Evolutionary conservation across 2,329 filamentous ascomycete genomes (phyloP).

Genomic region (Colletotrichum phormii): DNA sequence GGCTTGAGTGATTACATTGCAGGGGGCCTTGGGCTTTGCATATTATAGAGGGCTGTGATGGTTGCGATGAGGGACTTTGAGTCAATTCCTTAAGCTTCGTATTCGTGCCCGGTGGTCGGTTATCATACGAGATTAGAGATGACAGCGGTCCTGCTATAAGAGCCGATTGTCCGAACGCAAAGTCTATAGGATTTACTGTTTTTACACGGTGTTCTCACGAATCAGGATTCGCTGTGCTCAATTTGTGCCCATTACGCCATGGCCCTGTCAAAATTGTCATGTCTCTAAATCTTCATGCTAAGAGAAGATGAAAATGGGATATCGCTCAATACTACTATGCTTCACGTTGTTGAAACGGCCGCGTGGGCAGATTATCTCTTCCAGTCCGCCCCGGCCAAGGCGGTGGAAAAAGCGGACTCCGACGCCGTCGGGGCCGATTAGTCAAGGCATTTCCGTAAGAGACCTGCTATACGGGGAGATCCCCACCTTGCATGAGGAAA

Average conservation of each 20-base stretch:
- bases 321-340: neutral
- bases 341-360: neutral
- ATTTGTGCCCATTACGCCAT: neutral
- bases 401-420: neutral
- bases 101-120: neutral
- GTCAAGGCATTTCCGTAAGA: neutral
- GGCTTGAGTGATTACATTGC: neutral
- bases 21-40: neutral
- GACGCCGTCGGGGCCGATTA: neutral
- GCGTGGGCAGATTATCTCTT: neutral
- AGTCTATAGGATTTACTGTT: neutral
- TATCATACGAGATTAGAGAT: neutral
- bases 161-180: neutral
- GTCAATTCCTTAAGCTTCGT: neutral
- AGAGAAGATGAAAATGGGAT: neutral
- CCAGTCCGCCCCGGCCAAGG: neutral
- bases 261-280: neutral
- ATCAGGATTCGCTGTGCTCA: neutral
- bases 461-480: neutral
- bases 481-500: neutral
- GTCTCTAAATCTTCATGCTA: neutral
- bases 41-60: neutral
- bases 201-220: neutral
- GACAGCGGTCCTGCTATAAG: neutral
- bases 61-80: neutral